Percentiles rank a stretch among this genome's conserved stretches.
Evolutionary conservation across 202 grass and related monocot genomes (phyloP).

Genomic region (Digitaria exilis): DNA sequence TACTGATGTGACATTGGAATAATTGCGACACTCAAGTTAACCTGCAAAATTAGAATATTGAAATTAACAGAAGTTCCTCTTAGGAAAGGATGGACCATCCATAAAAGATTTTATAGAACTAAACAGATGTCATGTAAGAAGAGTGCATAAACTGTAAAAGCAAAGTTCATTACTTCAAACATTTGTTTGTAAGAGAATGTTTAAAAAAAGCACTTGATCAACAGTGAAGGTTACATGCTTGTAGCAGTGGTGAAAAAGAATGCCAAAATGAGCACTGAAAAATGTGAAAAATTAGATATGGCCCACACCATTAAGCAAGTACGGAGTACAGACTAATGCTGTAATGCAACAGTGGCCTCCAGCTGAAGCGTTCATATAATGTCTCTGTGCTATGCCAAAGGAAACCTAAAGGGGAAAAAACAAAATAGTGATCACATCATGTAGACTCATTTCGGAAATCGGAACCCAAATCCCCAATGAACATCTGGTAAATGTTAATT

Average conservation of each 20-base stretch:
- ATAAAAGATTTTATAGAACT: not conserved
- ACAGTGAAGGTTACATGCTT: not conserved
- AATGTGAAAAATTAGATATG: slow-evolving; percentile 12
- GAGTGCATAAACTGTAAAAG: not conserved
- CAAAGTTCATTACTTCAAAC: not conserved
- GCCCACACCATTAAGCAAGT: not conserved
- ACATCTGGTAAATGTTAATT: not conserved
- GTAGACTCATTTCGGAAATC: not conserved
- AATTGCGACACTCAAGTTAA: slow-evolving; percentile 93
- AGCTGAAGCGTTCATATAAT: slow-evolving; percentile 1
- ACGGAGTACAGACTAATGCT: not conserved
- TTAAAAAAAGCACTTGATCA: not conserved
- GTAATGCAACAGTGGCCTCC: not conserved
- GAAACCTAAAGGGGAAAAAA: too few species aligned
- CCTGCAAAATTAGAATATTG: slow-evolving; percentile 52
- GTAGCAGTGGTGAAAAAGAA: not conserved
- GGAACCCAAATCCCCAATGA: not conserved
- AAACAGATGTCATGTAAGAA: not conserved
- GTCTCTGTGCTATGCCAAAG: not conserved
- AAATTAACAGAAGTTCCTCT: not conserved
- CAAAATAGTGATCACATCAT: too few species aligned
- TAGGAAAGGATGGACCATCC: not conserved
- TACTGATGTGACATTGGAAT: slow-evolving; percentile 98
- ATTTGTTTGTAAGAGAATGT: too few species aligned
- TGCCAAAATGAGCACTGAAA: not conserved